phyloP scores from a whole-genome alignment of 2,329 filamentous ascomycete species.

The Colletotrichum scovillei region DNA sequence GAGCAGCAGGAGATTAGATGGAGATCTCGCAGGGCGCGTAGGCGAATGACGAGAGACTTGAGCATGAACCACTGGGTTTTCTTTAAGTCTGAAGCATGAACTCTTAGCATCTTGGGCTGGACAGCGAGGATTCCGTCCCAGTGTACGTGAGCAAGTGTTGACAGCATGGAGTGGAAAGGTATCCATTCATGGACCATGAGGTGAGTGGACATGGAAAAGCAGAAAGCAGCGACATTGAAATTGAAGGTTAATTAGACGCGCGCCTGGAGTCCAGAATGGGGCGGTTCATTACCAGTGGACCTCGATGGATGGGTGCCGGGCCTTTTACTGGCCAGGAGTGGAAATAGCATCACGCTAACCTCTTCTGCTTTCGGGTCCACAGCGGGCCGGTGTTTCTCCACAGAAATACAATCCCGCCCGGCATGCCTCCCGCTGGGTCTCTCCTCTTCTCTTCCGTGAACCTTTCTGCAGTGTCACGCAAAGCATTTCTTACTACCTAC shows the following conservation, averaged over 20 bases:
- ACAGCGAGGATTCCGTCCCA: background rate
- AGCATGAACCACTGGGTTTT: background rate
- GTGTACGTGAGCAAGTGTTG: background rate
- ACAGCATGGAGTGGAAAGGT: background rate
- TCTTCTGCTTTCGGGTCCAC: background rate
- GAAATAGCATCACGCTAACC: constrained; percentile 29
- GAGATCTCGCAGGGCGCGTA: background rate
- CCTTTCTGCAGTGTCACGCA: background rate
- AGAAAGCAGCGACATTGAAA: constrained; percentile 12
- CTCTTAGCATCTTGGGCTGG: background rate
- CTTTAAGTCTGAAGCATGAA: no score
- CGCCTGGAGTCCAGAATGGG: constrained; percentile 27
- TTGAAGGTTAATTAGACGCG: constrained; percentile 35
- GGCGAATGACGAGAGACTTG: background rate
- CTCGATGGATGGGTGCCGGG: background rate
- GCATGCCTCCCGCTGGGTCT: background rate
- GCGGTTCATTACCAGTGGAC: constrained; percentile 9
- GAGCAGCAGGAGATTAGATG: background rate
- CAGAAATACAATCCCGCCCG: background rate
- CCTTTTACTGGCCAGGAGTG: constrained; percentile 24
- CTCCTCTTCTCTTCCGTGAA: background rate
- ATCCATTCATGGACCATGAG: background rate
- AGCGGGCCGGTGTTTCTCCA: constrained; percentile 30
- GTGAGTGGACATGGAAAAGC: background rate
- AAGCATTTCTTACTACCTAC: background rate